Evolutionary conservation across 495 filamentous ascomycete species (phyloP).

Genomic region (Trypethelium eluteriae): DNA sequence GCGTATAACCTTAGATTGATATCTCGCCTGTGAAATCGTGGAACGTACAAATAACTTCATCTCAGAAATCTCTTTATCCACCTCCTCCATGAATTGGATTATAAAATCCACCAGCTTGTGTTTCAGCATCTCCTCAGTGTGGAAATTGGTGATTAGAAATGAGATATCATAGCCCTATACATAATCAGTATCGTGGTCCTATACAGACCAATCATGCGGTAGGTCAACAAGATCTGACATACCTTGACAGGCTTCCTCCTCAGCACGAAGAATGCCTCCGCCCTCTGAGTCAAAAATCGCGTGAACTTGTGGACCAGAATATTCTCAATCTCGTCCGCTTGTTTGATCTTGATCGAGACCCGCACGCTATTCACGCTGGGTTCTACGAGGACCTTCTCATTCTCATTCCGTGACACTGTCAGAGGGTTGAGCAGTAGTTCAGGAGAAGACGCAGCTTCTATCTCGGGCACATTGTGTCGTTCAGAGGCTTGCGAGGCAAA

Average conservation of each 20-base stretch:
- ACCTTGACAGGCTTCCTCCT: conserved; percentile 93
- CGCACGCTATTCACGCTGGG: conserved; percentile 92
- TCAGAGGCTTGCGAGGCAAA: conserved; percentile 95
- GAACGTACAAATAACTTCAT: conserved; percentile 97
- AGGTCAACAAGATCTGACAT: conserved; percentile 14
- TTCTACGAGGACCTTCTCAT: conserved; percentile 88
- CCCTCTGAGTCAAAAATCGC: conserved; percentile 88
- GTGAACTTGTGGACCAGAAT: conserved; percentile 98
- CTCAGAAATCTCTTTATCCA: conserved; percentile 98
- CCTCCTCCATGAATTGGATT: conserved; percentile 98
- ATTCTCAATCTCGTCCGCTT: conserved; percentile 97
- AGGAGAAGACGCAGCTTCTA: conserved; percentile 84
- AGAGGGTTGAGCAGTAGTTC: conserved; percentile 92
- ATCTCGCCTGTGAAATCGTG: conserved; percentile 6
- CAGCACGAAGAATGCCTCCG: conserved; percentile 95
- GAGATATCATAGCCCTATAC: conserved; percentile 93
- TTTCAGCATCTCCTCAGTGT: conserved; percentile 96
- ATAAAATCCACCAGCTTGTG: conserved; percentile 98
- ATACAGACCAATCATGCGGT: background rate
- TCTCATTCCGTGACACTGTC: conserved; percentile 83
- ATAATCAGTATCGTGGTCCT: background rate
- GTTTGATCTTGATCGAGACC: conserved; percentile 96
- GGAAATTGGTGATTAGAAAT: conserved; percentile 96
- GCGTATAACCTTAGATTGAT: background rate
- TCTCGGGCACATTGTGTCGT: conserved; percentile 94